Evolutionary conservation across 2,329 filamentous ascomycete species (phyloP), one percentile per base, ranked within the genome.

Genomic region (Penicillium brevicompactum): DNA sequence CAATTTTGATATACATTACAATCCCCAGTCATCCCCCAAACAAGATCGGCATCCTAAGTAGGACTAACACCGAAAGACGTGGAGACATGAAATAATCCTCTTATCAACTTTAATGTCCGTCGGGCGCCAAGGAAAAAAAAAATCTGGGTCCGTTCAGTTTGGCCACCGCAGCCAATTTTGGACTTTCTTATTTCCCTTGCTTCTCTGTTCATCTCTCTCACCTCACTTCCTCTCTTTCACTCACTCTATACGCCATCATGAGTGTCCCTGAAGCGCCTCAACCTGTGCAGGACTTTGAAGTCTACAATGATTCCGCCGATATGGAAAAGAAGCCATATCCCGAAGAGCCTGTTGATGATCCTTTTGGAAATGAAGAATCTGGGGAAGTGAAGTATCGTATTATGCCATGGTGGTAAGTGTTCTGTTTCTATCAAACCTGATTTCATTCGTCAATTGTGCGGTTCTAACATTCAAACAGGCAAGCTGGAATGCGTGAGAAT

Each of bases 321-420:
- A 46, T 59, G 30, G 62, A 65, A 37, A 65, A 65, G 46, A 53
- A 54, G 30, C 24, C 30, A 22, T 49, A 56, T 9, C 40, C 52
- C 13, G 57, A 58, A 43, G 58, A 63, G 14, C 55, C 45, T 3
- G 46, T 43, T 7, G 62, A 63, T 2, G 72, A 74, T 56, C 69
- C 70, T 3, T 74, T 74, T 59, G 71, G 72, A 32, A 63, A 74
- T 59, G 72, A 74, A 58, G 66, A 67, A 49, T 55, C 59, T 30
- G 64, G 69, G 16, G 74, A 76, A 50, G 74, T 81, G 46, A 75
- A 82, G 55, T 82, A 80, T 62, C 76, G 76, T 57, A 79, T 78
- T 1, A 75, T 80, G 72, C 68, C 71, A 44, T 82, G 80, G 80
- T 66, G 64, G 64, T 66, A 49, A 56, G 63, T 65, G 24, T 50